Base-by-base conservation (phyloP, 148 eudicot species). In the Rhododendron vialii region DNA sequence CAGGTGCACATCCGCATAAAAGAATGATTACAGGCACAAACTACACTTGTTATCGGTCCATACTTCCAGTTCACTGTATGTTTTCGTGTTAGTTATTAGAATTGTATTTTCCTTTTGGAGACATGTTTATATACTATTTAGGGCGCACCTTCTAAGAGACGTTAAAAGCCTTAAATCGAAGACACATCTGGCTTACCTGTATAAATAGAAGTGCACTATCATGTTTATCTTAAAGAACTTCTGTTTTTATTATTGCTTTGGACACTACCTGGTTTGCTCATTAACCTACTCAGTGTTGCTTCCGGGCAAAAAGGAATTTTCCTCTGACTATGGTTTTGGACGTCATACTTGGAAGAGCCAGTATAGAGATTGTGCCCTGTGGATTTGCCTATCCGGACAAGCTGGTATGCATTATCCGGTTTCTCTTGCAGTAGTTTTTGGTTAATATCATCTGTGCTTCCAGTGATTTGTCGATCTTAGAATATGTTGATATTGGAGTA, bases 301-400 rank as follows among this genome's bases (percentile, higher is more conserved):
- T 80, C 69, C 85, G 86, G 92, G 92, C 41, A 86, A 80, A 24
- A 79, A 80, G 73, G 63, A 84, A 41, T 28, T 69, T 55, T 86
- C 74, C 67, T 79, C 48, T 83, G 81, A 87, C 80, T 84, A 47
- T 86, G 86, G 80, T 57, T 87, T 73, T 87, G 90, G 87, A 65
- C 78, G 74, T 35, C 80, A 80, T 50, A 55, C 80, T 76, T 82
- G 79, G 86, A 80, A 81, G 73, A 61, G 78, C 51, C 82, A 80
- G 41, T 83, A 45, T 26, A 80, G 83, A 83, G 84, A 86, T 65
- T 48, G 71, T 82, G 85, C 85, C 71, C 59, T 81, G 50, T 87
- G 88, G 92, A 85, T 92, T 84, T 84, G 92, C 83, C 71, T 94
- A 38, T 88, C 88, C 85, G 94, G 91, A 35, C 94, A 87, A 87